phyloP scores from a whole-genome alignment of 2,329 filamentous ascomycete species.

The Scedosporium dehoogii region DNA sequence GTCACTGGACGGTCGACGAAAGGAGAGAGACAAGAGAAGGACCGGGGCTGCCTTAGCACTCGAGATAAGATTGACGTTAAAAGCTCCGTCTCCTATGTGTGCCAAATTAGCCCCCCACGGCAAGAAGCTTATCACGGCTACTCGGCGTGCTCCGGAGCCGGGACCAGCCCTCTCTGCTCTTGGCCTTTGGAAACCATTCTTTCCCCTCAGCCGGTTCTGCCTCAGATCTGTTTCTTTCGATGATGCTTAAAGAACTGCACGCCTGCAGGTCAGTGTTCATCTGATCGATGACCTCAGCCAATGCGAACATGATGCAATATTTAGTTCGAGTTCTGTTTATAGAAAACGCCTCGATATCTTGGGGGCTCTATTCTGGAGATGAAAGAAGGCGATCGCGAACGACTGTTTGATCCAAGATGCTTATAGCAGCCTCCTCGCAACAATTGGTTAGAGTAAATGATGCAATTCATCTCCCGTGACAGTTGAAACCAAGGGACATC shows the following conservation, averaged over 20 bases:
- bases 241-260: background rate
- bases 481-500: background rate
- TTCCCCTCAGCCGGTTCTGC: background rate
- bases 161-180: background rate
- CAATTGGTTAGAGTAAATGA: background rate
- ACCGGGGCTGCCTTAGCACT: background rate
- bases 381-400: no score
- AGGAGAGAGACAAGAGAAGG: background rate
- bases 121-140: background rate
- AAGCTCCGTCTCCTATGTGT: no score
- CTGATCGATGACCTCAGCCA: background rate
- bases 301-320: no score
- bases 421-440: background rate
- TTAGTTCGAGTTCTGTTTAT: no score
- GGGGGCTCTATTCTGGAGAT: no score
- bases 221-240: background rate
- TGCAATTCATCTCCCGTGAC: background rate
- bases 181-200: background rate
- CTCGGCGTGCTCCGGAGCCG: background rate
- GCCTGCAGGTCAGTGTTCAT: background rate
- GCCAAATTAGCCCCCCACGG: no score
- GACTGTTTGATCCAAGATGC: background rate
- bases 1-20: background rate
- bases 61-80: no score
- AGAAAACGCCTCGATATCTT: no score